Evolutionary conservation across 148 eudicot species (phyloP).

Genomic region (Chenopodium suecicum): DNA sequence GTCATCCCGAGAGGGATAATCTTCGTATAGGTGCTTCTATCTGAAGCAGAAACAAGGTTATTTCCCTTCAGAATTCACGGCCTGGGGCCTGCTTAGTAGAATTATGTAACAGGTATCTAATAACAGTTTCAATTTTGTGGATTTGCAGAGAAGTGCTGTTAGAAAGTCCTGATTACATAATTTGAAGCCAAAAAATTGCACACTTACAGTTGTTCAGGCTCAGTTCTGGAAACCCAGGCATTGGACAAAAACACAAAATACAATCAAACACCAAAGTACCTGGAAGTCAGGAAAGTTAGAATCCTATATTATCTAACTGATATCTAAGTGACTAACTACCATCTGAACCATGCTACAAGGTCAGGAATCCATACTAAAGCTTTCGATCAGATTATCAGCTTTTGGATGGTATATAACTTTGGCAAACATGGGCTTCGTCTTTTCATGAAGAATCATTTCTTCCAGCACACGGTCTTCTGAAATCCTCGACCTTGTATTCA

Average conservation of each 20-base stretch:
- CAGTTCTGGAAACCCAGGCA: background rate
- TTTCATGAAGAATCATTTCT: slow-evolving; percentile 44
- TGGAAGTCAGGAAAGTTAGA: background rate
- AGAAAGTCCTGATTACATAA: background rate
- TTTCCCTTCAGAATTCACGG: background rate
- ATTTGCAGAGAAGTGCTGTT: background rate
- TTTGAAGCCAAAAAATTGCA: background rate
- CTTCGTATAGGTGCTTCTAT: slow-evolving; percentile 53
- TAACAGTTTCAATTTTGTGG: background rate
- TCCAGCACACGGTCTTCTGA: slow-evolving; percentile 50
- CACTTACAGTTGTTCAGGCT: background rate
- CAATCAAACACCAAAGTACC: background rate
- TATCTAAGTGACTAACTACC: background rate
- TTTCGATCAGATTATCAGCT: slow-evolving; percentile 37
- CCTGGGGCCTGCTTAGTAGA: background rate
- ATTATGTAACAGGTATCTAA: background rate
- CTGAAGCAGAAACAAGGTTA: too few relatives aligned
- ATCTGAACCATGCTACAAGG: slow-evolving; percentile 6
- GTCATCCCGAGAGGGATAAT: slow-evolving; percentile 93
- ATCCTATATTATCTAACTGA: background rate
- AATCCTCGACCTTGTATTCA: slow-evolving; percentile 3
- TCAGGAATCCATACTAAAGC: slow-evolving; percentile 27
- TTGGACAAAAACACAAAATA: background rate
- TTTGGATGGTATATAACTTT: slow-evolving; percentile 52
- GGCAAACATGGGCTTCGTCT: slow-evolving; percentile 39